Percentiles rank a stretch among this genome's conserved stretches.
These are phyloP conservation scores for Citrus sp. DNA, from an alignment of 345 rosid species.

Conservation along the genomic window DNA sequence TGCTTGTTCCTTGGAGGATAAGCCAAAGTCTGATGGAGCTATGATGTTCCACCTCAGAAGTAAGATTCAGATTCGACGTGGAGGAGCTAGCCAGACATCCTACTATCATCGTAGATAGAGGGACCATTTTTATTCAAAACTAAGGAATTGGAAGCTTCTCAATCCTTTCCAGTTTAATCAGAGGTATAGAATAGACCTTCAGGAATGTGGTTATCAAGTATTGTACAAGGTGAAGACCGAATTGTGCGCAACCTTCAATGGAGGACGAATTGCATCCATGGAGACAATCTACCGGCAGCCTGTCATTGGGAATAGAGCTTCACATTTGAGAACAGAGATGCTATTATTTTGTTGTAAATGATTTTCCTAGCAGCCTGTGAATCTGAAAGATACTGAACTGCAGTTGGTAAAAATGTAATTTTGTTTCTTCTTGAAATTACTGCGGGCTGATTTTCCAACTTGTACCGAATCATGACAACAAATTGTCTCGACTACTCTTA, in stretches of 20 bases:
- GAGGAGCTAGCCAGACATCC: not conserved
- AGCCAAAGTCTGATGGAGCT: not conserved
- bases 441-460: too few relatives aligned
- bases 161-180: not conserved
- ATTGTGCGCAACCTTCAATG: not conserved
- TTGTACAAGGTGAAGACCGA: too few relatives aligned
- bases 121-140: not conserved
- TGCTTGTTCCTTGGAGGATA: not conserved
- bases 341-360: not conserved
- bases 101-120: not conserved
- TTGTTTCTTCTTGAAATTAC: too few relatives aligned
- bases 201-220: not conserved
- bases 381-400: not conserved
- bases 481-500: too few relatives aligned
- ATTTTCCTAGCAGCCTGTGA: not conserved
- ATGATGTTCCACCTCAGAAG: not conserved
- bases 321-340: too few relatives aligned
- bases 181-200: not conserved
- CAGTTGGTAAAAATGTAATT: not conserved
- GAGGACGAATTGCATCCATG: not conserved
- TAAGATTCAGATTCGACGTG: not conserved
- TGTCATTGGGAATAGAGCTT: not conserved
- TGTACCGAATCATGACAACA: too few relatives aligned
- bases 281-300: not conserved
- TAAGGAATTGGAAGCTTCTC: not conserved